These are phyloP conservation scores for Colletotrichum chlorophyti DNA, from an alignment of 2,329 filamentous ascomycete genomes.

Conservation along the genomic window DNA sequence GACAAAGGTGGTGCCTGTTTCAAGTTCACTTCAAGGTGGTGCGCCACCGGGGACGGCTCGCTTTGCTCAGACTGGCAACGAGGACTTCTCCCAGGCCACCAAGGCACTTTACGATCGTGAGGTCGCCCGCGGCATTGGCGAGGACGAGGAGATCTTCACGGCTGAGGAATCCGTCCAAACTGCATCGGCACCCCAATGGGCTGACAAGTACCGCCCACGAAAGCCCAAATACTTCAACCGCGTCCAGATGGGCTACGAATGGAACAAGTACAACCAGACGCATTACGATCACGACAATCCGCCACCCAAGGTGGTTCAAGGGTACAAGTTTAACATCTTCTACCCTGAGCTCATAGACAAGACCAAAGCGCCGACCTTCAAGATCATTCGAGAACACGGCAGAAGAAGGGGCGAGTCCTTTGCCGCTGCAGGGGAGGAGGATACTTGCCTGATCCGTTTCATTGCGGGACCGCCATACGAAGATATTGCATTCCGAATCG, in stretches of 20 bases:
- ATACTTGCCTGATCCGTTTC: constrained; percentile 96
- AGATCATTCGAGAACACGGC: constrained; percentile 92
- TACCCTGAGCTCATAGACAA: constrained; percentile 98
- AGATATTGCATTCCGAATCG: constrained; percentile 95
- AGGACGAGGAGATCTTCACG: constrained; percentile 95
- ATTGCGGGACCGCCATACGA: constrained; percentile 95
- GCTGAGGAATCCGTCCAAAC: constrained; percentile 82
- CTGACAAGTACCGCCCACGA: constrained; percentile 82
- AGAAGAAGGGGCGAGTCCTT: constrained; percentile 89
- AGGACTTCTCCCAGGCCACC: constrained; percentile 86
- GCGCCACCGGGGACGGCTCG: constrained; percentile 66
- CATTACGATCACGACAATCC: constrained; percentile 99
- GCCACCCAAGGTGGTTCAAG: constrained; percentile 96
- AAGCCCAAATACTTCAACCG: constrained; percentile 98
- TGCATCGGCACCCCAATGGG: constrained; percentile 75
- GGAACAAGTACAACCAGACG: constrained; percentile 99
- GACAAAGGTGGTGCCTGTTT: constrained; percentile 28
- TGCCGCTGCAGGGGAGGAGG: constrained; percentile 91
- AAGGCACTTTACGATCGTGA: constrained; percentile 92
- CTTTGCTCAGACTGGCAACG: constrained; percentile 73
- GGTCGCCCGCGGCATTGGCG: constrained; percentile 86
- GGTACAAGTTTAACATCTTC: constrained; percentile 99
- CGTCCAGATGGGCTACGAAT: constrained; percentile 98
- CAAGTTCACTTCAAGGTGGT: constrained; percentile 29
- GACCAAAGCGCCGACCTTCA: constrained; percentile 91